These are phyloP conservation scores for Globisporangium emineosum DNA, from an alignment of 352 stramenopile genomes.

Conservation along the genomic window DNA sequence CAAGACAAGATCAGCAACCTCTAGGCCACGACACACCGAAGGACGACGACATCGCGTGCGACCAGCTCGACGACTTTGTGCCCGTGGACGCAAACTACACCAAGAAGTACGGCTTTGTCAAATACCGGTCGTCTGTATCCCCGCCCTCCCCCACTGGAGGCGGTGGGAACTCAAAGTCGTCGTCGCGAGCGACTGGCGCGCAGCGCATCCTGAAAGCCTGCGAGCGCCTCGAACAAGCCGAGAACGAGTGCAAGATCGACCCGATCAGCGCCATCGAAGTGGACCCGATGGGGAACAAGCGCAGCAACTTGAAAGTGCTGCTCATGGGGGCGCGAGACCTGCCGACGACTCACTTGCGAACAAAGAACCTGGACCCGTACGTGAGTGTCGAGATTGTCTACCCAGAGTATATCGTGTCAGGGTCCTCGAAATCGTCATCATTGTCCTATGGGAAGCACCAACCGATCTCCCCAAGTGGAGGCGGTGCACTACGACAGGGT, in stretches of 20 bases:
- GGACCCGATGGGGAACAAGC: constrained; percentile 45
- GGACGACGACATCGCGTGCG: constrained; percentile 33
- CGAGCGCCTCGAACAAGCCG: constrained; percentile 43
- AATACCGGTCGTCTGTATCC: constrained; percentile 20
- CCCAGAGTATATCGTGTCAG: constrained; percentile 29
- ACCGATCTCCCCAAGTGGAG: not conserved
- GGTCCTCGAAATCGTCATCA: not conserved
- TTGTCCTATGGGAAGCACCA: not conserved
- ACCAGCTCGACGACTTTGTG: constrained; percentile 48
- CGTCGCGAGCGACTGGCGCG: constrained; percentile 22
- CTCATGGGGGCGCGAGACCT: constrained; percentile 52
- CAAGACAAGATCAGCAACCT: not conserved
- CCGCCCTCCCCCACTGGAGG: constrained; percentile 15
- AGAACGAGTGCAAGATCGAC: constrained; percentile 47
- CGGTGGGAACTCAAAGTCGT: not conserved
- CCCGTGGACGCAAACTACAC: constrained; percentile 42
- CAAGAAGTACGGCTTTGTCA: constrained; percentile 40
- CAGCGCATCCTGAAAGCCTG: constrained; percentile 59
- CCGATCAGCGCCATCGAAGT: constrained; percentile 58
- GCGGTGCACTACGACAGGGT: not conserved
- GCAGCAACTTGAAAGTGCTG: constrained; percentile 50
- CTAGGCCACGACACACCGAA: not conserved
- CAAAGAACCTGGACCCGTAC: constrained; percentile 73
- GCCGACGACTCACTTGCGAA: constrained; percentile 55
- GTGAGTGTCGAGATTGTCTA: constrained; percentile 67